These are phyloP conservation scores for Gorgonomyces haynaldii DNA, from an alignment of 192 early-diverging fungal genomes.

Conservation along the genomic window DNA sequence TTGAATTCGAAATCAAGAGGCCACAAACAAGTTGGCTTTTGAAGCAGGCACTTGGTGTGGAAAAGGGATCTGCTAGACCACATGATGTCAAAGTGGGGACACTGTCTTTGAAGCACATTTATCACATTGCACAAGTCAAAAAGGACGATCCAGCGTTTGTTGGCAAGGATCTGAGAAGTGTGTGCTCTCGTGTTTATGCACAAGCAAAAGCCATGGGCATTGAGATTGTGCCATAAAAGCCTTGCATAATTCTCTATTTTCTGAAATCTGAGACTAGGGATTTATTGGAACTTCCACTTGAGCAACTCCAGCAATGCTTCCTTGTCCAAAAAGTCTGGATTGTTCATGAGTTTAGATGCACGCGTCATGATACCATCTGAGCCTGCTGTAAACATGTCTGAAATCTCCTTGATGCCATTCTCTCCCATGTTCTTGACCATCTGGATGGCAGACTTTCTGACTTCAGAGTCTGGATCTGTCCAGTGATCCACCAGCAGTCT, in stretches of 20 bases:
- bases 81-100: conserved; percentile 65
- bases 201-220: conserved; percentile 75
- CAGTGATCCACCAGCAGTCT: conserved; percentile 30
- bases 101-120: conserved; percentile 85
- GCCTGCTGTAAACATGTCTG: too few relatives aligned
- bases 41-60: conserved; percentile 72
- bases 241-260: too few relatives aligned
- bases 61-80: conserved; percentile 62
- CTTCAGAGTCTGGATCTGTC: conserved; percentile 43
- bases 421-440: conserved; percentile 40
- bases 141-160: conserved; percentile 63
- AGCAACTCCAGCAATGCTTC: too few relatives aligned
- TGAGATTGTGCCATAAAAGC: conserved; percentile 67
- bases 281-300: too few relatives aligned
- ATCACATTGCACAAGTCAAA: conserved; percentile 89
- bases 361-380: too few relatives aligned
- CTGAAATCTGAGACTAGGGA: too few relatives aligned
- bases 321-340: too few relatives aligned
- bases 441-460: conserved; percentile 33
- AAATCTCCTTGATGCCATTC: conserved; percentile 27
- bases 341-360: too few relatives aligned
- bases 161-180: conserved; percentile 53
- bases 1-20: conserved; percentile 75
- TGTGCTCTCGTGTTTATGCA: conserved; percentile 64
- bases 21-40: conserved; percentile 85